A percentile compares a stretch with the other conserved stretches of the same genome.
Evolutionary conservation across 768 basidiomycete genomes (phyloP).

Genomic region (Leccinum uliginosum): DNA sequence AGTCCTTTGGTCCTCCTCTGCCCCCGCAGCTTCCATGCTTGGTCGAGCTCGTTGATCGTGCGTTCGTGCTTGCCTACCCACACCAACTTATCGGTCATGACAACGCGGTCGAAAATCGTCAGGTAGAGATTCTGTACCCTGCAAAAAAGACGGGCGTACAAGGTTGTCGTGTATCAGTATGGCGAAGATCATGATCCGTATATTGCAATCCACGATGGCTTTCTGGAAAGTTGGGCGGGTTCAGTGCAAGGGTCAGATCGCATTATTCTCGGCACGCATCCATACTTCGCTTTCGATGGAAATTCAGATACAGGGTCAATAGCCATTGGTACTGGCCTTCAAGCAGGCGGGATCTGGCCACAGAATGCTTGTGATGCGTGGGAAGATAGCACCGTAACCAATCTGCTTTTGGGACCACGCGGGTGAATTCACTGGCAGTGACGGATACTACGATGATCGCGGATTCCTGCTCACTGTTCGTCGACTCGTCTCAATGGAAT

Average conservation of each 20-base stretch:
- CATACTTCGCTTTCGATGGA: slow-evolving; percentile 60
- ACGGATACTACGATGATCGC: slow-evolving; percentile 63
- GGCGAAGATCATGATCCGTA: slow-evolving; percentile 62
- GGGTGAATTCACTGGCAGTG: slow-evolving; percentile 79
- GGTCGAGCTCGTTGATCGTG: too few relatives aligned
- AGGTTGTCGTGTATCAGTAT: too few relatives aligned
- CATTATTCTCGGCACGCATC: slow-evolving; percentile 60
- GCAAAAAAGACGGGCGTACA: too few relatives aligned
- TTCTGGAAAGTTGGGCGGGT: slow-evolving; percentile 43
- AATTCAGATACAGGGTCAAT: slow-evolving; percentile 32
- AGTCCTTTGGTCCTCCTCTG: too few relatives aligned
- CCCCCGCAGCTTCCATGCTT: too few relatives aligned
- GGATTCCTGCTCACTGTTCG: slow-evolving; percentile 46
- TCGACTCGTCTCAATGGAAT: slow-evolving; percentile 51
- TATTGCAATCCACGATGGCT: slow-evolving; percentile 61
- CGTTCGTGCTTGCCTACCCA: too few relatives aligned
- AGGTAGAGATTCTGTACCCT: too few relatives aligned
- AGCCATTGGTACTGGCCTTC: slow-evolving; percentile 27
- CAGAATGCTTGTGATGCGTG: slow-evolving; percentile 51
- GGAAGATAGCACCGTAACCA: slow-evolving; percentile 48
- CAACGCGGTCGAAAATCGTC: too few relatives aligned
- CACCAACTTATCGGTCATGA: too few relatives aligned
- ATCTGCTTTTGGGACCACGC: slow-evolving; percentile 65
- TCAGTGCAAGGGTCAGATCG: slow-evolving; percentile 59
- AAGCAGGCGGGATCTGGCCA: slow-evolving; percentile 45